Conservation (phyloP, 2,329 filamentous ascomycete species). For the Botrytis elliptica region DNA sequence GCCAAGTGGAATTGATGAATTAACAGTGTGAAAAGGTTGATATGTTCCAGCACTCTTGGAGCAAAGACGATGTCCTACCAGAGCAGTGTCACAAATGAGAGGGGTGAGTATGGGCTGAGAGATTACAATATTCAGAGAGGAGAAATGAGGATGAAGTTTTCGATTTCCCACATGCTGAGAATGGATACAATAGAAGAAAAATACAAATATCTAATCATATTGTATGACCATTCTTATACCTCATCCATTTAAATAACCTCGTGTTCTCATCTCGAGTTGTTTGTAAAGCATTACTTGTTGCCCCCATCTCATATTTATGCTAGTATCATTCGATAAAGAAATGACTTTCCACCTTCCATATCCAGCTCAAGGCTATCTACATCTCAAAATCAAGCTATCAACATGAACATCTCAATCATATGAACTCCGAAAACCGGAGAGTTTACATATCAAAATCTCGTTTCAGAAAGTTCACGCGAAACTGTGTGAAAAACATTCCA, state of each 20-base stretch:
- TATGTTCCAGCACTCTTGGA: background rate
- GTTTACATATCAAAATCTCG: rapidly evolving
- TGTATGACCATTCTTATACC: no score
- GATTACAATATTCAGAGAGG: background rate
- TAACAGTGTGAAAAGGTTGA: background rate
- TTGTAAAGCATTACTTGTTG: no score
- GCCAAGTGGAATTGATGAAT: background rate
- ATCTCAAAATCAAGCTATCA: background rate
- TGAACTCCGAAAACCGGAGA: background rate
- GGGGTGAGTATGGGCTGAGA: background rate
- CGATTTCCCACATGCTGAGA: background rate
- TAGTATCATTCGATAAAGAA: background rate
- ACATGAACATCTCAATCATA: background rate
- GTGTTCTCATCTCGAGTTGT: no score
- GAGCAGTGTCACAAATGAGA: background rate
- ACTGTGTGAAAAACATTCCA: background rate
- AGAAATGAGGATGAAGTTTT: rapidly evolving
- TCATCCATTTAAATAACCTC: no score
- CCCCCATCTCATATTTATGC: no score
- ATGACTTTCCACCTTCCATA: background rate
- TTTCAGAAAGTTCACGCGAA: rapidly evolving
- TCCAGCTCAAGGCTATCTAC: background rate
- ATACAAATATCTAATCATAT: background rate
- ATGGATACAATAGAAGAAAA: background rate
- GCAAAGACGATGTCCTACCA: background rate